These are phyloP conservation scores for Podila minutissima DNA, from an alignment of 192 early-diverging fungal species.

Conservation along the genomic window DNA sequence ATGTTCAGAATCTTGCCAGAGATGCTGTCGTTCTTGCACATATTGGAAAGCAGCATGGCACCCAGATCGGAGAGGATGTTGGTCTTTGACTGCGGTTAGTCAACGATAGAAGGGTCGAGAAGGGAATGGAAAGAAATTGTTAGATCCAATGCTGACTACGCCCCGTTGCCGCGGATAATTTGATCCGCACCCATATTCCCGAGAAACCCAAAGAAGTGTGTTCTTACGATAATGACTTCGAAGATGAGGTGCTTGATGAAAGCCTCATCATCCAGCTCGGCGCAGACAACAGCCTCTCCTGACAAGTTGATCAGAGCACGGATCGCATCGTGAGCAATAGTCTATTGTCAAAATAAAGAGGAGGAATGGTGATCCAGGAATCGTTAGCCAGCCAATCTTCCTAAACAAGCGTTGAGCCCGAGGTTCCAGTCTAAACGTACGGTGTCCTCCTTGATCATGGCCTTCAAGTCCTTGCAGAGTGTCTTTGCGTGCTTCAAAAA, in stretches of 20 bases:
- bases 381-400: not conserved
- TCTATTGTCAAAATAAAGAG: slow-evolving; percentile 47
- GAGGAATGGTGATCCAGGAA: not conserved
- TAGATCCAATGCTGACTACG: no score
- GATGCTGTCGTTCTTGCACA: slow-evolving; percentile 77
- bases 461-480: slow-evolving; percentile 73
- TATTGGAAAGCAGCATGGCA: slow-evolving; percentile 93
- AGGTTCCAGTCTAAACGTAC: slow-evolving; percentile 37
- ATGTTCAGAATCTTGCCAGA: slow-evolving; percentile 64
- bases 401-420: not conserved
- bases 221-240: slow-evolving; percentile 71
- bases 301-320: slow-evolving; percentile 88
- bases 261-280: slow-evolving; percentile 73
- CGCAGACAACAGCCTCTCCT: slow-evolving; percentile 67
- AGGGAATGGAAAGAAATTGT: not conserved
- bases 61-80: slow-evolving; percentile 81
- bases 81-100: slow-evolving; percentile 18
- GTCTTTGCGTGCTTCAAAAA: slow-evolving; percentile 69
- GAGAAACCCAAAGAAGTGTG: not conserved
- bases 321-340: slow-evolving; percentile 86
- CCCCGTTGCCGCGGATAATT: not conserved
- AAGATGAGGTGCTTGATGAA: slow-evolving; percentile 76
- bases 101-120: slow-evolving; percentile 2
- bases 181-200: not conserved
- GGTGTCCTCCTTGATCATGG: slow-evolving; percentile 73